A percentile compares a stretch with the other conserved stretches of the same genome.
Conservation (phyloP, 192 early-diverging fungal genomes). For the Coemansia sp. region DNA sequence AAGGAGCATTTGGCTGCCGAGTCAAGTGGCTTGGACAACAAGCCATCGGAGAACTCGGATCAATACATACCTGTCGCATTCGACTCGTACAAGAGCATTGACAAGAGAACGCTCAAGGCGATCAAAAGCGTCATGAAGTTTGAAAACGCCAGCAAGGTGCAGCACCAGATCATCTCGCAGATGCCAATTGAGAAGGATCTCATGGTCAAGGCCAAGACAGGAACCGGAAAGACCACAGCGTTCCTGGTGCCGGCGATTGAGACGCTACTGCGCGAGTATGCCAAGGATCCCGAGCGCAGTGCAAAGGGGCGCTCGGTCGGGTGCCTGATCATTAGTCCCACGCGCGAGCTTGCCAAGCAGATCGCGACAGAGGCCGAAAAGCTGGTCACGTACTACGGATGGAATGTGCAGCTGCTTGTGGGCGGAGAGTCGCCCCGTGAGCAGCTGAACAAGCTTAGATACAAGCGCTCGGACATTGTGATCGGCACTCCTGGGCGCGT, state of each 20-base stretch:
- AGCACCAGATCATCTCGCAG: slow-evolving; percentile 73
- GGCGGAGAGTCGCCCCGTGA: slow-evolving; percentile 69
- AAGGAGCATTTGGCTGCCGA: neutral
- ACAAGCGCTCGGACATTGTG: slow-evolving; percentile 74
- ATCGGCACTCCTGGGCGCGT: slow-evolving; percentile 96
- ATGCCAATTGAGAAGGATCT: slow-evolving; percentile 75
- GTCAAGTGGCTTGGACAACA: neutral
- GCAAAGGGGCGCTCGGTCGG: slow-evolving; percentile 57
- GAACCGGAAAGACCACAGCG: slow-evolving; percentile 96
- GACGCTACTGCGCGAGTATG: slow-evolving; percentile 58
- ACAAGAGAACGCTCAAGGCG: slow-evolving; percentile 57
- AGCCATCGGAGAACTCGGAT: neutral
- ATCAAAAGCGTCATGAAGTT: slow-evolving; percentile 70
- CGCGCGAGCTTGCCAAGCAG: slow-evolving; percentile 87
- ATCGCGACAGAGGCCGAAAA: slow-evolving; percentile 75
- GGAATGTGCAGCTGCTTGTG: slow-evolving; percentile 71
- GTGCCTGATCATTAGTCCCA: slow-evolving; percentile 82
- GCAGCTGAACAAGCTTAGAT: slow-evolving; percentile 57
- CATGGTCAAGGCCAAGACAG: slow-evolving; percentile 95
- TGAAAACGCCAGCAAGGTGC: slow-evolving; percentile 78
- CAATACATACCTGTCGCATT: slow-evolving; percentile 60
- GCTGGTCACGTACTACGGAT: slow-evolving; percentile 58
- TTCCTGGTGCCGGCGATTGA: slow-evolving; percentile 90
- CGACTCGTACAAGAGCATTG: slow-evolving; percentile 46
- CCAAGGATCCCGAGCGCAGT: slow-evolving; percentile 63